Evolutionary conservation across 2,329 filamentous ascomycete genomes (phyloP), one percentile per base, ranked within the genome.

Genomic region (Metarhizium brunneum): DNA sequence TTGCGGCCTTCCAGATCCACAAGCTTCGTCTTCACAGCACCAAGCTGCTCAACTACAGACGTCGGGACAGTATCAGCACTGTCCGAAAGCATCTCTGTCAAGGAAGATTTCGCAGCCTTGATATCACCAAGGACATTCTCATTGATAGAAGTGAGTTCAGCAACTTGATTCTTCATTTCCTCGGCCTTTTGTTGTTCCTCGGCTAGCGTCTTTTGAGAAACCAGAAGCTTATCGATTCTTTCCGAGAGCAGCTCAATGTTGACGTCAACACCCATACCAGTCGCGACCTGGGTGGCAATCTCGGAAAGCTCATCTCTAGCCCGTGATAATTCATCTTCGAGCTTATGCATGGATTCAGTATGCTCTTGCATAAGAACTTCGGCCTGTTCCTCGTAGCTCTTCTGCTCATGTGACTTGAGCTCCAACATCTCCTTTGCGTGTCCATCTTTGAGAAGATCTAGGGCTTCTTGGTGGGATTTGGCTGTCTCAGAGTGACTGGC

Each of bases 181-280:
- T 69, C 69, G 30, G 78, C 75, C 68, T 83, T 83, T 61, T 76
- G 74, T 64, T 85, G 83, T 61, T 86, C 82, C 45, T 76, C 73
- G 1, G 59, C 69, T 5, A 90, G 75, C 29, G 82, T 78, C 62
- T 83, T 80, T 64, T 87, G 81, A 57, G 83, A 76, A 1, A 76
- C 74, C 47, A 81, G 69, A 29, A 87, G 73, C 32, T 79, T 73
- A 8, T 78, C 72, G 58, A 87, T 84, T 53, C 81, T 78, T 56
- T 85, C 80, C 4, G 81, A 78, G 18, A 92, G 74, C 69, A 85
- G 83, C 56, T 86, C 83, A n/a, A 86, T 76, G 64, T 83, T 85
- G 48, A 85, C 81, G 25, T 87, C 80, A 14, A 87, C 65, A 14
- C 84, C 75, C 58, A 85, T 69, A 47, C 84, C 76, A 67, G 77